These are phyloP conservation scores for Aeschynomene evenia DNA, from an alignment of 306 rosid species.

Conservation along the genomic window DNA sequence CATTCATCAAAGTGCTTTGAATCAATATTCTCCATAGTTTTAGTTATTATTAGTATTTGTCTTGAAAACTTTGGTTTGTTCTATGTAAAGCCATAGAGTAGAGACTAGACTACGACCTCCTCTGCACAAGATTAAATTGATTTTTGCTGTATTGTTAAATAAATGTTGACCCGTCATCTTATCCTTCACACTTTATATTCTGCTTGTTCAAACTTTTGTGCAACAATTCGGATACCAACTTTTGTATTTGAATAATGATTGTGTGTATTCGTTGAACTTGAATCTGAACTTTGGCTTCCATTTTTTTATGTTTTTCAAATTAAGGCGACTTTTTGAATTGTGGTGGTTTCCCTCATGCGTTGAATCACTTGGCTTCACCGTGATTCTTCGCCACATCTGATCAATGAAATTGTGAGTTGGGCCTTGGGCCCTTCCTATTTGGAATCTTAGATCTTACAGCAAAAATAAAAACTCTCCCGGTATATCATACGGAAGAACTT, in stretches of 20 bases:
- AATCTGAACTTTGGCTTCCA: not conserved
- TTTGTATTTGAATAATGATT: not conserved
- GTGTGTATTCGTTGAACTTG: not conserved
- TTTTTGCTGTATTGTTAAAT: not conserved
- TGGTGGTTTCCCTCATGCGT: not conserved
- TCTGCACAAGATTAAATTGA: not conserved
- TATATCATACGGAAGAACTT: no score
- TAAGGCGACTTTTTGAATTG: not conserved
- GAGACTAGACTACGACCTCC: not conserved
- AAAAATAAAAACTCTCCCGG: no score
- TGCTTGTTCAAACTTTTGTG: not conserved
- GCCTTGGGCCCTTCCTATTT: no score
- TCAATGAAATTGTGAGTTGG: not conserved
- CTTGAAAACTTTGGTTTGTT: not conserved
- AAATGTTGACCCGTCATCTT: not conserved
- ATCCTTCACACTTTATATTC: not conserved
- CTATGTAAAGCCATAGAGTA: not conserved
- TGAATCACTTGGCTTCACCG: not conserved
- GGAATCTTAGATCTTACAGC: no score
- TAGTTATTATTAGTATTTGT: not conserved
- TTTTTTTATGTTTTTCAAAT: not conserved
- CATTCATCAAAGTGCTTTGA: not conserved
- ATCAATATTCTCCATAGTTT: not conserved
- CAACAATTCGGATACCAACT: not conserved
- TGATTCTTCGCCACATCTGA: not conserved